Base-by-base conservation (phyloP, 1,139 yeast genomes). In the Komagataea norvegica region DNA sequence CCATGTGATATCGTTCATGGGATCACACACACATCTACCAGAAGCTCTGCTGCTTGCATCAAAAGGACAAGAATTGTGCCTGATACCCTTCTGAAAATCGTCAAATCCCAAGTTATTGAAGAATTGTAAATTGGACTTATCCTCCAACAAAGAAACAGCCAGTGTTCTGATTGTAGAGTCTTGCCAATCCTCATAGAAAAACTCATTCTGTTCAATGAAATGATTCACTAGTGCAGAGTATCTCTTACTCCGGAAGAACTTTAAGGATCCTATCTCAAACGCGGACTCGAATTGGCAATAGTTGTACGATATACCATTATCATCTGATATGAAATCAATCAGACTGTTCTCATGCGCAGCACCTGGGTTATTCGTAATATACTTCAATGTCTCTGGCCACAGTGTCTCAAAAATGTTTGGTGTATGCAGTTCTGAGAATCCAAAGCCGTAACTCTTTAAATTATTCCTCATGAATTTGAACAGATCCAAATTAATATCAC, bases 401-500 rank as follows among this genome's bases (percentile, higher is more conserved):
- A 80, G 62, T 1, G 81, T 62, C 16, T 73, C 72, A 48, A 76
- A 76, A 11, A 85, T 78, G 20, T 61, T 65, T 25, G 56, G 59
- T 49, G 70, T 70, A 52, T 77, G 83, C 41, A 73, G 71, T 47
- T 75, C 67, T n/a, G 85, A 71, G 41, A 79, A 74, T 6, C 81
- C 74, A 59, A 79, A 81, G 2, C 86, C 87, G 53, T 80, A 81
- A 33, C 61, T 64, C 60, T 78, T 76, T 39, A 75, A 59, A 49
- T 77, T 67, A 43, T 70, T 79, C 38, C 65, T 60, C 84, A 82
- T 77, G 54, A 60, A 77, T 49, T 68, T 66, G 60, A 82, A 80
- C 31, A 80, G 70, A 53, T 82, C 89, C 53, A 76, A 72, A 44
- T 73, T 67, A 42, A 82, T 63, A 56, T 80, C 85, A 60, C 89